Base-by-base conservation (phyloP, 1,139 yeast genomes). In the Tardiomyces digboiensis region DNA sequence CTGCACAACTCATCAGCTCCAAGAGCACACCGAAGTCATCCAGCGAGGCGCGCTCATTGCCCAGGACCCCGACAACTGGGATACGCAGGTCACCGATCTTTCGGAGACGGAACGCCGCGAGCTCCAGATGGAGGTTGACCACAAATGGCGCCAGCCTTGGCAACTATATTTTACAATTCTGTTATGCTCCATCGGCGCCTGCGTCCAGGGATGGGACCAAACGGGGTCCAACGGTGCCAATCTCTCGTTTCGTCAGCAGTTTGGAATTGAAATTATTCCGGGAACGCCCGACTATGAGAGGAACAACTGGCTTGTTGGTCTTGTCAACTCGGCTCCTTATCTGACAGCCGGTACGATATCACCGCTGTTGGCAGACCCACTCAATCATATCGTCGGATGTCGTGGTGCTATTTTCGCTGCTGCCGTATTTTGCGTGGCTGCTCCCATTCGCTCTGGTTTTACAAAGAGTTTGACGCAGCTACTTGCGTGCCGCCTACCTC, bases 161-260 rank as follows among this genome's bases (percentile, higher is more conserved):
- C 75, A 76, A 47, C 69, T 86, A 55, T 64, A 80, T 52, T 76
- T 72, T 51, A 78, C 85, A 44, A 76, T 83, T 46, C 73, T 84
- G 18, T 75, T 85, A 60, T 82, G 89, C 39, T 82, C 95, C 6
- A 76, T 86, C 79, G 87, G 93, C 44, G 96, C 96, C 18, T 85
- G 89, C 7, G 89, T 87, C 29, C 95, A 86, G 62, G 96, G 96
- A 57, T 85, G 86, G 87, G 96, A 86, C 62, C 95, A 86, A 61
- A 74, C 93, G 1, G 95, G 85, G 20, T 75, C 83, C 48, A 84
- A 85, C 56, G 96, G 95, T 52, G 95, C 95, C 10, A 76, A 80
- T 45, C 65, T 85, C 41, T 81, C 78, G 58, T 85, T 80, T 62
- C n/a, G n/a, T n/a, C n/a, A n/a, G n/a, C 69, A 66, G 40, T 71